These are phyloP conservation scores for Panicum virgatum DNA, from an alignment of 202 grass and related monocot genomes.

Conservation along the genomic window DNA sequence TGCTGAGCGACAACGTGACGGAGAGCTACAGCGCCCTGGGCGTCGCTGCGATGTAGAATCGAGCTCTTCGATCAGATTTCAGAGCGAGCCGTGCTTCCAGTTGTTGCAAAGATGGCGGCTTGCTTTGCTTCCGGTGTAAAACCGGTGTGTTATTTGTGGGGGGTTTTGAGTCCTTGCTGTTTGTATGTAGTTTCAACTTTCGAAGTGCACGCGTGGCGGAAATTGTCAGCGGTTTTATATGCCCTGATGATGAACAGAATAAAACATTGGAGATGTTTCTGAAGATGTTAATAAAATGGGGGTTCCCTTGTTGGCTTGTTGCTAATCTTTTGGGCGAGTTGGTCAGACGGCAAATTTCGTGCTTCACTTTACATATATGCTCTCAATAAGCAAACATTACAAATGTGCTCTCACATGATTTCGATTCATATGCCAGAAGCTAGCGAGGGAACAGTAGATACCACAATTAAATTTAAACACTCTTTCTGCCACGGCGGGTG, in stretches of 20 bases:
- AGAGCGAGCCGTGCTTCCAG: neutral
- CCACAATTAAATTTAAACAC: no score
- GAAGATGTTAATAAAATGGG: neutral
- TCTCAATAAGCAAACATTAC: no score
- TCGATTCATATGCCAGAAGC: no score
- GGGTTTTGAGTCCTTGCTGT: no score
- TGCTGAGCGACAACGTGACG: slow-evolving; percentile 74
- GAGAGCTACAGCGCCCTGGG: slow-evolving; percentile 26
- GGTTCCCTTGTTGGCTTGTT: no score
- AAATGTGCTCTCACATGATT: no score
- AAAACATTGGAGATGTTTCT: neutral
- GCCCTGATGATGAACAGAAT: neutral
- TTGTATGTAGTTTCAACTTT: no score
- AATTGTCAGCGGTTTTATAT: neutral
- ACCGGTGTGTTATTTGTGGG: neutral
- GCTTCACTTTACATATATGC: no score
- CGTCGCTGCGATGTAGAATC: slow-evolving; percentile 22
- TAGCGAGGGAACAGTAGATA: no score
- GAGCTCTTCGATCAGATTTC: neutral
- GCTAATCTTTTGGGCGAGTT: neutral
- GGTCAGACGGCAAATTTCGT: no score
- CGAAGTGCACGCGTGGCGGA: no score
- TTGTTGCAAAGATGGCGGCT: neutral
- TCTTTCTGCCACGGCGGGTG: no score
- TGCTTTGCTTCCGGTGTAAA: neutral